Conservation (phyloP, 2,329 filamentous ascomycete species). For the Exophiala sp. region DNA sequence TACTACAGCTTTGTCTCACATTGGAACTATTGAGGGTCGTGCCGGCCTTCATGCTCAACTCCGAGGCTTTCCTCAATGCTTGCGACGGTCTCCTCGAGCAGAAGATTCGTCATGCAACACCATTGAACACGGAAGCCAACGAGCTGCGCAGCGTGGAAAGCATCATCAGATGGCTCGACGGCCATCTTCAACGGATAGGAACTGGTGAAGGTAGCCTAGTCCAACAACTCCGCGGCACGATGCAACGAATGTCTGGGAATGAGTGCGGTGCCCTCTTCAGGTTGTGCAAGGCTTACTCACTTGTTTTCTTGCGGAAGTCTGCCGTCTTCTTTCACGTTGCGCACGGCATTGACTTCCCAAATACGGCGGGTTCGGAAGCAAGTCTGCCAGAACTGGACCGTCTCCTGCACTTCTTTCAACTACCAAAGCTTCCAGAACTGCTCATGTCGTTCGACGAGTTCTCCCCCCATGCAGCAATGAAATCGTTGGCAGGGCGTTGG, state of each 20-base stretch:
- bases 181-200: conserved; percentile 1
- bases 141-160: conserved; percentile 13
- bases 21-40: conserved; percentile 86
- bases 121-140: conserved; percentile 3
- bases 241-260: conserved; percentile 6
- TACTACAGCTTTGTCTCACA: conserved; percentile 82
- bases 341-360: conserved; percentile 83
- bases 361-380: conserved; percentile 59
- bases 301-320: conserved; percentile 85
- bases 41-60: conserved; percentile 49
- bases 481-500: conserved; percentile 64
- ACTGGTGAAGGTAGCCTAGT: not conserved
- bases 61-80: conserved; percentile 21
- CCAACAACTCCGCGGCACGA: not conserved
- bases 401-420: conserved; percentile 68
- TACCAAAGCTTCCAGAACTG: conserved; percentile 78
- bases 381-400: conserved; percentile 77
- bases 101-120: conserved; percentile 5
- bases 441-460: conserved; percentile 56
- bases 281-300: conserved; percentile 71
- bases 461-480: conserved; percentile 41
- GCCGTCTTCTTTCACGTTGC: conserved; percentile 81
- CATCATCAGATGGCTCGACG: conserved; percentile 12
- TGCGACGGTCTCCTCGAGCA: conserved; percentile 7
- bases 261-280: conserved; percentile 18